phyloP scores from a whole-genome alignment of 2,329 filamentous ascomycete species.

The Gaeumannomyces sp. region DNA sequence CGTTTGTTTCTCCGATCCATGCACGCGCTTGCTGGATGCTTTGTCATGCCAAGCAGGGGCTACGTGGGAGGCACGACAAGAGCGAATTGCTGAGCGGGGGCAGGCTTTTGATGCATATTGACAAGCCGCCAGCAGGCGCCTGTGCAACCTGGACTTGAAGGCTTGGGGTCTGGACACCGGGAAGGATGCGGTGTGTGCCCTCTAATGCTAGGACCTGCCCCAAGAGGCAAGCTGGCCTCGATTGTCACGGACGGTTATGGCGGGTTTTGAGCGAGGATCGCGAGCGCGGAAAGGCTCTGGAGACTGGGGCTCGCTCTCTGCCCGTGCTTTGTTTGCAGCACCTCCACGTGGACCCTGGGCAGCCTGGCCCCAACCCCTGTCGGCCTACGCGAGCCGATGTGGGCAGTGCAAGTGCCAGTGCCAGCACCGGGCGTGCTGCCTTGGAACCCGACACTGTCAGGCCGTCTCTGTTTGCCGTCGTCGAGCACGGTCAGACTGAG shows the following conservation, averaged over 20 bases:
- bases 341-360: background rate
- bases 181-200: no score
- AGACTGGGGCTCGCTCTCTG: background rate
- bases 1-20: background rate
- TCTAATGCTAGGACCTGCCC: no score
- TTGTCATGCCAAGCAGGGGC: background rate
- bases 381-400: background rate
- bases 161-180: no score
- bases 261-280: no score
- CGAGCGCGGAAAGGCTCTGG: background rate
- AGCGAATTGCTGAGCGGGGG: no score
- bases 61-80: background rate
- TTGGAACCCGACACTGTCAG: no score
- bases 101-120: background rate
- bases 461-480: background rate
- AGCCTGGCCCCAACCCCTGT: background rate
- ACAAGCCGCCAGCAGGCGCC: background rate
- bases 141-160: no score
- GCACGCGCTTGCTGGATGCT: background rate
- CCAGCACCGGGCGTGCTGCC: no score
- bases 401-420: no score
- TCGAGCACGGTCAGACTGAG: background rate
- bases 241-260: no score
- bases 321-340: no score
- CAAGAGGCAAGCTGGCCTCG: no score